phyloP scores from a whole-genome alignment of 805 yeast species.

The Komagataella phaffii region DNA sequence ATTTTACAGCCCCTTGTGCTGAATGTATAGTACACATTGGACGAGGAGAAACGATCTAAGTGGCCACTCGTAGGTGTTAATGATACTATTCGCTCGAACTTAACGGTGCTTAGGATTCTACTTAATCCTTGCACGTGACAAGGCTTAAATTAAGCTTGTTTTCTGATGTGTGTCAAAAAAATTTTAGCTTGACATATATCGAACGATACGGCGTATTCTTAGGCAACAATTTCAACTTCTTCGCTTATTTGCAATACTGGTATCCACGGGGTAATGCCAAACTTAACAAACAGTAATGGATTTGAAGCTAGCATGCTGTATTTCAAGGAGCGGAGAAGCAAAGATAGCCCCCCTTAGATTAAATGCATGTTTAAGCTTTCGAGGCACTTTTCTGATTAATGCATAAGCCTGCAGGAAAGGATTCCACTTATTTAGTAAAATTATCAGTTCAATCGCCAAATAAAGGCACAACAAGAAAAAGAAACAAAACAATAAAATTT shows the following conservation, averaged over 20 bases:
- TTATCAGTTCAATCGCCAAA: neutral
- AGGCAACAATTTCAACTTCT: too few relatives aligned
- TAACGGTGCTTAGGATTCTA: neutral
- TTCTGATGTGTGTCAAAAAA: neutral
- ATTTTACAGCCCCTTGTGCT: too few relatives aligned
- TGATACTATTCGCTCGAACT: neutral
- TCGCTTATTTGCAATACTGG: too few relatives aligned
- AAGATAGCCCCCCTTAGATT: too few relatives aligned
- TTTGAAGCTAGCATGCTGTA: neutral
- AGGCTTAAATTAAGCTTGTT: neutral
- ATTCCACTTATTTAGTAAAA: neutral
- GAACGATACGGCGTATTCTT: too few relatives aligned
- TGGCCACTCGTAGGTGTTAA: too few relatives aligned
- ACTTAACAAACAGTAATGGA: neutral
- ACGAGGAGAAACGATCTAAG: too few relatives aligned
- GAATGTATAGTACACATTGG: too few relatives aligned
- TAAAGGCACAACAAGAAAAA: neutral
- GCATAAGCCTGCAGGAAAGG: neutral
- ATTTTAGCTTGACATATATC: too few relatives aligned
- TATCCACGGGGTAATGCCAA: too few relatives aligned
- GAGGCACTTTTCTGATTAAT: neutral
- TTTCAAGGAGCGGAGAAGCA: too few relatives aligned
- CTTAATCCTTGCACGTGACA: neutral
- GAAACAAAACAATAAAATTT: neutral
- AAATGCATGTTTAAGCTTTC: neutral